phyloP scores from a whole-genome alignment of 345 rosid genomes.

The Noccaea caerulescens region DNA sequence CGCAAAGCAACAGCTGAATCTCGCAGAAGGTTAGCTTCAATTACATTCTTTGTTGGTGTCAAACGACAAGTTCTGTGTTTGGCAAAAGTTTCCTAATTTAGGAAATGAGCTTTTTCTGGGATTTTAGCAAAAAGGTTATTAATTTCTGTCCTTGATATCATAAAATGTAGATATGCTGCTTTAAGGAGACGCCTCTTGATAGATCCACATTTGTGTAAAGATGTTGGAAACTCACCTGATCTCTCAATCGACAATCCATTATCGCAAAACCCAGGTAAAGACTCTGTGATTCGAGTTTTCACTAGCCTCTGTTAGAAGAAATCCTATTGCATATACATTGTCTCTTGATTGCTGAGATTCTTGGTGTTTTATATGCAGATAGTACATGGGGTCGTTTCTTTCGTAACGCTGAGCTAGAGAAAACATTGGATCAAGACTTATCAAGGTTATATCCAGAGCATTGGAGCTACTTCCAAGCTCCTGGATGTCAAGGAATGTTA shows the following conservation, averaged over 20 bases:
- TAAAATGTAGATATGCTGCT: conserved; percentile 74
- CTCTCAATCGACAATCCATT: conserved; percentile 87
- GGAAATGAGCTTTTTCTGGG: conserved; percentile 11
- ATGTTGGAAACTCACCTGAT: conserved; percentile 62
- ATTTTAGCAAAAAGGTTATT: neutral
- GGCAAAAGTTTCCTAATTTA: conserved; percentile 17
- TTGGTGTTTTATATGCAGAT: conserved; percentile 51
- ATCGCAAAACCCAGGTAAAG: conserved; percentile 91
- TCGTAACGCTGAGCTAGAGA: conserved; percentile 92
- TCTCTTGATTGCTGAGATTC: conserved; percentile 7
- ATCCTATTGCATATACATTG: neutral
- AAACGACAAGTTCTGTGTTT: neutral
- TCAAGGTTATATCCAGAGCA: conserved; percentile 95
- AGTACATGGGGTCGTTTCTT: conserved; percentile 97
- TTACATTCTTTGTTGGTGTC: neutral
- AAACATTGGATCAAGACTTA: conserved; percentile 90
- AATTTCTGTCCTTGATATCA: neutral
- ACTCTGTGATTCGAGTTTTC: neutral
- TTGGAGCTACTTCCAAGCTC: conserved; percentile 91
- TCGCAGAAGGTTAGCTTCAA: conserved; percentile 70
- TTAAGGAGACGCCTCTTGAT: conserved; percentile 76
- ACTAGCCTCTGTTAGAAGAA: no score
- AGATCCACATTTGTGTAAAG: conserved; percentile 76
- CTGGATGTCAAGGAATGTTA: conserved; percentile 94
- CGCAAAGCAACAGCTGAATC: conserved; percentile 85